These are phyloP conservation scores for Aspergillus vadensis DNA, from an alignment of 2,329 filamentous ascomycete genomes.

Conservation along the genomic window DNA sequence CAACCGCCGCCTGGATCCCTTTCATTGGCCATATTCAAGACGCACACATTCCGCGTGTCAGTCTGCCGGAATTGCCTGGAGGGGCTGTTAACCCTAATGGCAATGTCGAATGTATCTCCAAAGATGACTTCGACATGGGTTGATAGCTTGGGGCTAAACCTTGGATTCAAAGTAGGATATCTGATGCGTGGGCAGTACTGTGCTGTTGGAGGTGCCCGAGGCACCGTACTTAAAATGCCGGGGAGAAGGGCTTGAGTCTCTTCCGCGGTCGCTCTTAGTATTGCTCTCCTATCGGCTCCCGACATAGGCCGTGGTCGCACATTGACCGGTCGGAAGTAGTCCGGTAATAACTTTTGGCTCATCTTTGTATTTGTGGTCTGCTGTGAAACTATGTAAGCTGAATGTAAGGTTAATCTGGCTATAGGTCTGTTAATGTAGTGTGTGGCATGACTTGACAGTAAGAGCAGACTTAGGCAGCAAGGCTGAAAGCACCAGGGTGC, in stretches of 20 bases:
- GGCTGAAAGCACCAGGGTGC: not conserved
- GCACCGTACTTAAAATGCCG: slow-evolving; percentile 49
- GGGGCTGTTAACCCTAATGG: slow-evolving; percentile 43
- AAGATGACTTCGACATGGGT: slow-evolving; percentile 55
- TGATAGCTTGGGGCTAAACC: slow-evolving; percentile 46
- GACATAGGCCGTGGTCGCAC: not conserved
- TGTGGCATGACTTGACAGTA: not conserved
- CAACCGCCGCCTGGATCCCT: slow-evolving; percentile 64
- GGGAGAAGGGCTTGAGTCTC: slow-evolving; percentile 55
- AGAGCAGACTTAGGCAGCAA: slow-evolving; percentile 1
- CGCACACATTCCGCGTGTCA: slow-evolving; percentile 51
- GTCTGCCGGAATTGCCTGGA: slow-evolving; percentile 1
- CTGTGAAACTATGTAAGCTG: not conserved
- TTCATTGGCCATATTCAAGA: slow-evolving; percentile 68
- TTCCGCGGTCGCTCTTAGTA: slow-evolving; percentile 47
- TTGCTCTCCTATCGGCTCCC: slow-evolving; percentile 14
- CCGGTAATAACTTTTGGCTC: not conserved
- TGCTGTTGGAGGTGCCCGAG: slow-evolving; percentile 43
- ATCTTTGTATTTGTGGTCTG: not conserved
- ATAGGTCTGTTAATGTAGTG: not conserved
- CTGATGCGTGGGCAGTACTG: slow-evolving; percentile 41
- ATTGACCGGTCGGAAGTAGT: slow-evolving; percentile 4
- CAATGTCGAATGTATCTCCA: slow-evolving; percentile 61
- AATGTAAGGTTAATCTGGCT: not conserved
- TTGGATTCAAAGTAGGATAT: slow-evolving; percentile 43